Evolutionary conservation across 495 filamentous ascomycete genomes (phyloP).

Genomic region (Chlorociboria aeruginascens): DNA sequence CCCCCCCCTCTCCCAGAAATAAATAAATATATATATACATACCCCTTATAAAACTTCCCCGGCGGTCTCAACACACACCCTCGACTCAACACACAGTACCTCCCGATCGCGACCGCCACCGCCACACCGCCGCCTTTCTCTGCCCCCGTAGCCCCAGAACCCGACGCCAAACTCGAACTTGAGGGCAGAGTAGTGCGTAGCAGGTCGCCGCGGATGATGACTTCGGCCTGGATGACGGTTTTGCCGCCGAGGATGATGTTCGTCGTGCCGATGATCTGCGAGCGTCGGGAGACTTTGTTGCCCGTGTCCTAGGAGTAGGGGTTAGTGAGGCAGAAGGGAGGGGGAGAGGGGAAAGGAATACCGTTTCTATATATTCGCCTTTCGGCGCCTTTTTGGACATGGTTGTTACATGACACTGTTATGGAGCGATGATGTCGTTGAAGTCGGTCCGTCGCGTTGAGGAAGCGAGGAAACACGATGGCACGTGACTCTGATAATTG

Average conservation of each 20-base stretch:
- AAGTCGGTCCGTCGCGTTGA: background rate
- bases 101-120: slow-evolving; percentile 73
- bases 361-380: slow-evolving; percentile 95
- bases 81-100: slow-evolving; percentile 75
- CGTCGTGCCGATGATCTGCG: slow-evolving; percentile 81
- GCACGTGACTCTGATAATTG: background rate
- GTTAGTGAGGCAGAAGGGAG: background rate
- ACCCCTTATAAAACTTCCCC: slow-evolving; percentile 57
- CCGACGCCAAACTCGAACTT: slow-evolving; percentile 1
- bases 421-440: background rate
- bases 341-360: slow-evolving; percentile 26
- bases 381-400: slow-evolving; percentile 71
- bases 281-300: slow-evolving; percentile 92
- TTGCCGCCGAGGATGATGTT: slow-evolving; percentile 97
- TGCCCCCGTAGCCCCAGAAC: no score
- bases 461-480: background rate
- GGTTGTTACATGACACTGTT: slow-evolving; percentile 13
- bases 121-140: slow-evolving; percentile 16
- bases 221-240: slow-evolving; percentile 85
- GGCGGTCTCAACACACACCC: slow-evolving; percentile 67
- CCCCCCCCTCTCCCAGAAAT: background rate
- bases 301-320: slow-evolving; percentile 61
- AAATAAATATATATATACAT: slow-evolving; percentile 9
- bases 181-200: slow-evolving; percentile 36
- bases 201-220: slow-evolving; percentile 85